Percentiles rank a stretch among this genome's conserved stretches.
Evolutionary conservation across 129 eudicot species (phyloP).

Genomic region (Pulicaria dysenterica): DNA sequence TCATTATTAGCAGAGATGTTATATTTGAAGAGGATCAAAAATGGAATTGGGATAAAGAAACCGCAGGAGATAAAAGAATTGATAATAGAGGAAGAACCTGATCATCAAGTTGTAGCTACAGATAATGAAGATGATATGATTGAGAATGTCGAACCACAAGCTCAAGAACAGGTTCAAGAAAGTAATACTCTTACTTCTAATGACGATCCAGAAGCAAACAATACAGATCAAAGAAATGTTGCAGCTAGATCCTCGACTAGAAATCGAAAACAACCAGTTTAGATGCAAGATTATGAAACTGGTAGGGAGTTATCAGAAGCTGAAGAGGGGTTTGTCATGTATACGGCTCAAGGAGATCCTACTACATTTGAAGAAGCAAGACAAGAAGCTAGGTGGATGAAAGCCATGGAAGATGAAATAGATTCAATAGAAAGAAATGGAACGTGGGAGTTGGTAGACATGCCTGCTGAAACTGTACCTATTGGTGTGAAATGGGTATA

Average conservation of each 20-base stretch:
- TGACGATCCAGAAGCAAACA: background rate
- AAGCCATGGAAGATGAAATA: background rate
- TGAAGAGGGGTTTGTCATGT: too few species aligned
- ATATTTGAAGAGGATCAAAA: background rate
- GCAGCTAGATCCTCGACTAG: background rate
- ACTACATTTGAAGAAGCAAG: too few species aligned
- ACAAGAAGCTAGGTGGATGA: too few species aligned
- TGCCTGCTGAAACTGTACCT: background rate
- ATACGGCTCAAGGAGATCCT: too few species aligned
- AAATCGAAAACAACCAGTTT: background rate
- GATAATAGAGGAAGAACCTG: background rate
- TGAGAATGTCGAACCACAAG: too few species aligned
- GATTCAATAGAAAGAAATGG: background rate
- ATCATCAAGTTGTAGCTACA: background rate
- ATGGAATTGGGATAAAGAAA: conserved; percentile 3
- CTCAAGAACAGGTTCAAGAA: background rate
- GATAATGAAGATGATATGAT: background rate
- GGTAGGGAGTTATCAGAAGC: background rate
- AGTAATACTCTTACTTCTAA: background rate
- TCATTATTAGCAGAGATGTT: background rate
- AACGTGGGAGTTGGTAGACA: background rate
- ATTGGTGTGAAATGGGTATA: background rate
- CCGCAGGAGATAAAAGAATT: background rate
- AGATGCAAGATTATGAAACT: background rate
- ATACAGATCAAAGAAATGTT: background rate